Conservation (phyloP, 805 yeast genomes). For the Metschnikowia proteae region DNA sequence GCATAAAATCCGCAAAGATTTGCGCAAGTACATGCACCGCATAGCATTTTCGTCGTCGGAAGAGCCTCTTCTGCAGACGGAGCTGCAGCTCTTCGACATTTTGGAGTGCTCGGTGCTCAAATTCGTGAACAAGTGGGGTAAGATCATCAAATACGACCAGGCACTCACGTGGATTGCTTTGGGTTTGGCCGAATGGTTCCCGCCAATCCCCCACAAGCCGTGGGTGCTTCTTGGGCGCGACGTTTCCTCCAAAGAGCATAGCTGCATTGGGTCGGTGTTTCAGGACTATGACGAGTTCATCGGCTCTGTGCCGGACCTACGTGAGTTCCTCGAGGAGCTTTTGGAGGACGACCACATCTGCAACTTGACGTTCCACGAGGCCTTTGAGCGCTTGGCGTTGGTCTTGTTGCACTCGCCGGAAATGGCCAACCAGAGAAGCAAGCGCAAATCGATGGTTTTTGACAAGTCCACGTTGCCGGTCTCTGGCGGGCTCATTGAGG, state of each 20-base stretch:
- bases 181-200: slow-evolving; percentile 85
- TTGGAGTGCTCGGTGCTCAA: slow-evolving; percentile 58
- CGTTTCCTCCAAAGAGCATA: slow-evolving; percentile 24
- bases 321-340: slow-evolving; percentile 21
- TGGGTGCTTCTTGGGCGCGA: slow-evolving; percentile 57
- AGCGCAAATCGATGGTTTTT: slow-evolving; percentile 17
- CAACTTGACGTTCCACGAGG: slow-evolving; percentile 56
- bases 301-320: slow-evolving; percentile 27
- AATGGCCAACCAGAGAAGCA: slow-evolving; percentile 25
- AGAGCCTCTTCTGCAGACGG: slow-evolving; percentile 37
- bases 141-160: slow-evolving; percentile 68
- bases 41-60: slow-evolving; percentile 28
- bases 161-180: slow-evolving; percentile 87
- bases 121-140: slow-evolving; percentile 77
- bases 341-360: slow-evolving; percentile 26
- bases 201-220: slow-evolving; percentile 53
- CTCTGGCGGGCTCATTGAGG: slow-evolving; percentile 63
- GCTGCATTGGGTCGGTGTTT: slow-evolving; percentile 30
- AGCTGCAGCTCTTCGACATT: slow-evolving; percentile 49
- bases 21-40: slow-evolving; percentile 56
- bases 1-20: slow-evolving; percentile 49
- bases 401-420: slow-evolving; percentile 75
- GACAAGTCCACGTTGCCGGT: slow-evolving; percentile 42
- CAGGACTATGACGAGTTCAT: slow-evolving; percentile 39
- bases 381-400: slow-evolving; percentile 70